Conservation (phyloP, 2,329 filamentous ascomycete genomes). For the Neocucurbitaria cava region DNA sequence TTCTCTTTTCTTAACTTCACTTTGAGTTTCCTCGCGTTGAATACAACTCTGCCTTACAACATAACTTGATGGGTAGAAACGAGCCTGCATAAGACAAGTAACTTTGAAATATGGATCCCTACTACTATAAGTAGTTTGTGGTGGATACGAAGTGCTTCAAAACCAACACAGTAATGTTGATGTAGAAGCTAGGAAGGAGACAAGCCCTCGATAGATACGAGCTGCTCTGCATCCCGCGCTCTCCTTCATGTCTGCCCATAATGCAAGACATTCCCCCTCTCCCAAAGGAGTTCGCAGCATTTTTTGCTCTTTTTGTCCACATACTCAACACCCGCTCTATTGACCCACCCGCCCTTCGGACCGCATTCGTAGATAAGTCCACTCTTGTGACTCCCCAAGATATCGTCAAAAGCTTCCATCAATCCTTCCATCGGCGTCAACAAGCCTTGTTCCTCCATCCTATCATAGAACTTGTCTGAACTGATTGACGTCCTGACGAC, state of each 20-base stretch:
- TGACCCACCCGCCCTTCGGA: constrained; percentile 43
- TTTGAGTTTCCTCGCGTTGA: too few relatives aligned
- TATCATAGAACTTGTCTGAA: constrained; percentile 47
- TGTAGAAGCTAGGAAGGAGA: too few relatives aligned
- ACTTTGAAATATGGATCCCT: too few relatives aligned
- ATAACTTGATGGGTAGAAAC: too few relatives aligned
- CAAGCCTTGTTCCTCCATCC: constrained; percentile 41
- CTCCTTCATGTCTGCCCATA: background rate
- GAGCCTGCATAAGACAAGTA: too few relatives aligned
- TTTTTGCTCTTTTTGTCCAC: constrained; percentile 39
- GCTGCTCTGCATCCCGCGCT: too few relatives aligned
- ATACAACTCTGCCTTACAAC: too few relatives aligned
- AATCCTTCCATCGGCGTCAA: constrained; percentile 51
- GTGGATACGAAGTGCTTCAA: too few relatives aligned
- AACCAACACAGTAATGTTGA: too few relatives aligned
- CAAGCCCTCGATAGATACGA: too few relatives aligned
- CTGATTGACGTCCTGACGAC: constrained; percentile 52
- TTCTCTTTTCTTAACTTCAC: too few relatives aligned
- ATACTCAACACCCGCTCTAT: constrained; percentile 37
- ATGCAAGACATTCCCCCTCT: constrained; percentile 12
- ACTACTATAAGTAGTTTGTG: too few relatives aligned
- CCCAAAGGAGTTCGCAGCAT: constrained; percentile 16
- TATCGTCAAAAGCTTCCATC: constrained; percentile 50
- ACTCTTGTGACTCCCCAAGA: constrained; percentile 44
- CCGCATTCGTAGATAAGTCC: constrained; percentile 53